Conservation (phyloP, 805 yeast genomes). For the Candida ficus region DNA sequence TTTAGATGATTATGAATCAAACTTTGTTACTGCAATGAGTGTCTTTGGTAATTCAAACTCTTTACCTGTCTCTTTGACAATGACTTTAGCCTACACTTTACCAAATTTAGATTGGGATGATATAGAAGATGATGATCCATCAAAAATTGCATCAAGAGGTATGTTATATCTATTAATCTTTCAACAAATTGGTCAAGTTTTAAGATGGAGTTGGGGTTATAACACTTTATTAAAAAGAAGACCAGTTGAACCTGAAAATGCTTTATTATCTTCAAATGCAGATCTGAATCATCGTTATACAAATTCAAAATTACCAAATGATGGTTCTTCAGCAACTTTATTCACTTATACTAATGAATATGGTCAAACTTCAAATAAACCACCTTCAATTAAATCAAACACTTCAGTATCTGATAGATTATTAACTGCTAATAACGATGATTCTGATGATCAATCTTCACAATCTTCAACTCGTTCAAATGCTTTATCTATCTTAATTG, state of each 20-base stretch:
- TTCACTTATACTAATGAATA: background rate
- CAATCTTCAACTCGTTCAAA: background rate
- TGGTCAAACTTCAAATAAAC: background rate
- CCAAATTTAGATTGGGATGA: constrained; percentile 77
- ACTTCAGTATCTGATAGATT: constrained; percentile 8
- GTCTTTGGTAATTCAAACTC: constrained; percentile 96
- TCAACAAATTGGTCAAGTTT: constrained; percentile 78
- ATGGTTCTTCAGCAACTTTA: constrained; percentile 1
- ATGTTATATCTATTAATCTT: constrained; percentile 67
- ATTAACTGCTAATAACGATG: constrained; percentile 1
- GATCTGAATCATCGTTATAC: constrained; percentile 1
- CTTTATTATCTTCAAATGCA: too few relatives aligned
- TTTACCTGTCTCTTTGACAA: constrained; percentile 84
- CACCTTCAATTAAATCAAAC: constrained; percentile 1
- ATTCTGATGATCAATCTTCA: background rate
- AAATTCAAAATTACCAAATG: background rate
- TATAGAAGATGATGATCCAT: constrained; percentile 57
- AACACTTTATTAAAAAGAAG: constrained; percentile 54
- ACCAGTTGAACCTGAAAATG: background rate
- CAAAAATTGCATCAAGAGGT: constrained; percentile 74
- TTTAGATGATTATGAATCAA: constrained; percentile 70
- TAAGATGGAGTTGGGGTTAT: constrained; percentile 87
- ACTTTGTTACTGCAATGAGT: constrained; percentile 94
- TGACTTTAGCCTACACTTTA: constrained; percentile 70
- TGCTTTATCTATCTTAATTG: background rate